Evolutionary conservation across 192 early-diverging fungal species (phyloP).

Genomic region (Umbelopsis sp.): DNA sequence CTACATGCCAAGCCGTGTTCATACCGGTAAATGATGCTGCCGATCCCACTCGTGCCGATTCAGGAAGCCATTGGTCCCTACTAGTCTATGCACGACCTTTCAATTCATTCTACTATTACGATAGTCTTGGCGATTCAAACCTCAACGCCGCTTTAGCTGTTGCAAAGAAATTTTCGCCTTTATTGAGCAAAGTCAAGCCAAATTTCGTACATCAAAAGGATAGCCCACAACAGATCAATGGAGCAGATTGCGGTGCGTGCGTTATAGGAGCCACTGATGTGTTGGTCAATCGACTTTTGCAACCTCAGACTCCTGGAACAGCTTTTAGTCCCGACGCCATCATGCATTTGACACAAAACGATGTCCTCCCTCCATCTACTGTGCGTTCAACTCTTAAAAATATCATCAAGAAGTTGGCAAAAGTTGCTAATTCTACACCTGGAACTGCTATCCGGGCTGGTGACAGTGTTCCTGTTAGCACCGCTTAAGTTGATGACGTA

Average conservation of each 20-base stretch:
- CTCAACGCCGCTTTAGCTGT: neutral
- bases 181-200: neutral
- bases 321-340: constrained; percentile 6
- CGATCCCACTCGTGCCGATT: constrained; percentile 11
- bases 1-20: constrained; percentile 20
- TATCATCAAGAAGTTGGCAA: neutral
- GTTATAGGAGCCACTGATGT: constrained; percentile 22
- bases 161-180: neutral
- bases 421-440: neutral
- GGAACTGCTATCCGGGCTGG: constrained; percentile 1
- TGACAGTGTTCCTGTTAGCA: constrained; percentile 3
- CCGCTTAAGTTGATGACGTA: neutral
- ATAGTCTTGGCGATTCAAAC: constrained; percentile 23
- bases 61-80: constrained; percentile 33
- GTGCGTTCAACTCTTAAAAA: neutral
- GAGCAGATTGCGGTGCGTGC: constrained; percentile 28
- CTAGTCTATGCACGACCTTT: constrained; percentile 22
- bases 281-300: constrained; percentile 17
- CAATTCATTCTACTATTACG: constrained; percentile 33
- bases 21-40: constrained; percentile 31
- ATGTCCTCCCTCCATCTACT: neutral
- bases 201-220: neutral
- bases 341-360: neutral
- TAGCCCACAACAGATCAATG: constrained; percentile 27
- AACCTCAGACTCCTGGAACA: neutral